A percentile compares a stretch with the other conserved stretches of the same genome.
Evolutionary conservation across 2,329 filamentous ascomycete genomes (phyloP).

Genomic region (Fusarium fujikuroi): DNA sequence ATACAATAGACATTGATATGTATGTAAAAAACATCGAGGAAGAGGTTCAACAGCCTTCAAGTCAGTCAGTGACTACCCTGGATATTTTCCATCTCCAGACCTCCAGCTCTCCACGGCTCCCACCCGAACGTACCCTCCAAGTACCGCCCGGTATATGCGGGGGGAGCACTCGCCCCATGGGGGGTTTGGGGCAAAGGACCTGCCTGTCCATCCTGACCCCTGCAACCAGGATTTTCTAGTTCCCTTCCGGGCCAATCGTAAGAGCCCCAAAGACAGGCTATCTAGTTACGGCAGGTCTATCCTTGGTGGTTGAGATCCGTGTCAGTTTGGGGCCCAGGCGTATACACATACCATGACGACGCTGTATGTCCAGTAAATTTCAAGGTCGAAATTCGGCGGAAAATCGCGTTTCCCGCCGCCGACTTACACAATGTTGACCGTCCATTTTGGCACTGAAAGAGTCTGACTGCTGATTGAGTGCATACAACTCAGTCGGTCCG

Average conservation of each 20-base stretch:
- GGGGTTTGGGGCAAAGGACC: conserved; percentile 37
- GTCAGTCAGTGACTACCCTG: background rate
- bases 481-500: background rate
- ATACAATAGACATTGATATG: background rate
- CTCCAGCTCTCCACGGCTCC: background rate
- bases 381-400: background rate
- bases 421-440: background rate
- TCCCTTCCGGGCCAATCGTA: conserved; percentile 33
- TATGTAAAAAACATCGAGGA: background rate
- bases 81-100: background rate
- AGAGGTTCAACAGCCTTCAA: background rate
- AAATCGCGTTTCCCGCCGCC: conserved; percentile 6
- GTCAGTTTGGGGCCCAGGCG: background rate
- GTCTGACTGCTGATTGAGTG: background rate
- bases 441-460: background rate
- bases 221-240: conserved; percentile 17
- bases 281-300: conserved; percentile 35
- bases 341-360: background rate
- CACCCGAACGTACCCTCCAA: conserved; percentile 8
- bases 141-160: conserved; percentile 27
- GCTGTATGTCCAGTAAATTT: background rate
- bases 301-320: conserved; percentile 10
- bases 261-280: conserved; percentile 15
- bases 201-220: conserved; percentile 9
- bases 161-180: conserved; percentile 20